Evolutionary conservation across 2,329 filamentous ascomycete genomes (phyloP).

Genomic region (Shiraia bambusicola): DNA sequence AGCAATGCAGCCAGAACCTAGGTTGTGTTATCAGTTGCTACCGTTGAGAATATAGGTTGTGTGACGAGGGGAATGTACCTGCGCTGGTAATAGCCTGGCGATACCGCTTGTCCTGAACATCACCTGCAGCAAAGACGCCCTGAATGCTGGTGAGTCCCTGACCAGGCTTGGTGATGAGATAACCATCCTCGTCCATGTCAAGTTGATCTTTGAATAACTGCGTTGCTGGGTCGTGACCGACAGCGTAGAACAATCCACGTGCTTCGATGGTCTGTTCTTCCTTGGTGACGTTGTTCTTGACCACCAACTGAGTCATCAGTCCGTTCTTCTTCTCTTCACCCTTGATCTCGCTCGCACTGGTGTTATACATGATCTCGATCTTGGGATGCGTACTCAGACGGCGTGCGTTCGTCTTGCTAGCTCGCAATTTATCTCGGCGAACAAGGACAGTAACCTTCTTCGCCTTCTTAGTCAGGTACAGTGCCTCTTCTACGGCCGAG

Average conservation of each 20-base stretch:
- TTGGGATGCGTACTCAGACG: constrained; percentile 81
- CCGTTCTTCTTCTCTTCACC: constrained; percentile 74
- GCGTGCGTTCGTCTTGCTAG: constrained; percentile 88
- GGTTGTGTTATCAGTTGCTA: constrained; percentile 13
- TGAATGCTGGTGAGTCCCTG: constrained; percentile 84
- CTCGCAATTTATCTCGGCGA: constrained; percentile 80
- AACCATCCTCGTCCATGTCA: constrained; percentile 84
- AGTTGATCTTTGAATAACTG: constrained; percentile 87
- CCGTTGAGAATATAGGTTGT: neutral
- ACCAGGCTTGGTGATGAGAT: constrained; percentile 85
- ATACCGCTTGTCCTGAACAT: constrained; percentile 98
- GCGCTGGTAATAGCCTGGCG: constrained; percentile 97
- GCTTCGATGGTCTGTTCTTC: constrained; percentile 81
- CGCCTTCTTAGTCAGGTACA: constrained; percentile 97
- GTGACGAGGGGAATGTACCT: constrained; percentile 59
- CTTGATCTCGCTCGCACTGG: constrained; percentile 76
- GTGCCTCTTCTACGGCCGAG: constrained; percentile 93
- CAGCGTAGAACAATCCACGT: constrained; percentile 94
- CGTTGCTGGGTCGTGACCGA: constrained; percentile 94
- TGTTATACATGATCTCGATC: constrained; percentile 86
- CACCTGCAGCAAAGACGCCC: constrained; percentile 93
- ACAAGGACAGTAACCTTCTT: constrained; percentile 94
- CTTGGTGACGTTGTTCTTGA: constrained; percentile 77
- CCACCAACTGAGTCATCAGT: constrained; percentile 82
- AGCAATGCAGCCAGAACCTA: constrained; percentile 90